Evolutionary conservation across 2,329 filamentous ascomycete species (phyloP).

Genomic region (Penicillium paneum): DNA sequence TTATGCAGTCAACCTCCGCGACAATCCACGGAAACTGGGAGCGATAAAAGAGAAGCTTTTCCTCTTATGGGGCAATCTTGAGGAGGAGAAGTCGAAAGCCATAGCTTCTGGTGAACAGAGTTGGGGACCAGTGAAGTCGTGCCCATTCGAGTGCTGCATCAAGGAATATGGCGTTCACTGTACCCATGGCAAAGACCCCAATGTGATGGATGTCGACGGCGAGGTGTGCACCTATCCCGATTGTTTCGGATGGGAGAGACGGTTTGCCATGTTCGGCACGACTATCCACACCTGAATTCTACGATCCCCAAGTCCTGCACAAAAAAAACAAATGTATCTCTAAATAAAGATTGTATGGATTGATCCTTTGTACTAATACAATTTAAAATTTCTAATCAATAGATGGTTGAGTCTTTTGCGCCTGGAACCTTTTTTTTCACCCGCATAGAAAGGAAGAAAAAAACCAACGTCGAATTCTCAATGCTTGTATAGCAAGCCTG

Average conservation of each 20-base stretch:
- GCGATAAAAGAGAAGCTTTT: slow-evolving; percentile 68
- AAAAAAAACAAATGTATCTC: neutral
- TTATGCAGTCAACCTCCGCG: slow-evolving; percentile 56
- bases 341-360: neutral
- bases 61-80: slow-evolving; percentile 79
- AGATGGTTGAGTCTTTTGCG: slow-evolving; percentile 1
- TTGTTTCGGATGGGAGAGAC: slow-evolving; percentile 56
- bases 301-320: neutral
- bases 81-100: slow-evolving; percentile 60
- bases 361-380: slow-evolving; percentile 12
- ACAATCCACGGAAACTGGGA: slow-evolving; percentile 49
- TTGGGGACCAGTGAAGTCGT: slow-evolving; percentile 41
- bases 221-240: slow-evolving; percentile 40
- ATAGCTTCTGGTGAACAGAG: slow-evolving; percentile 17
- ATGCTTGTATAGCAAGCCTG: slow-evolving; percentile 1
- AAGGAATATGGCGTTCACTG: slow-evolving; percentile 63
- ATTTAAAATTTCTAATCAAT: slow-evolving; percentile 4
- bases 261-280: slow-evolving; percentile 65
- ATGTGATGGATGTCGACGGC: slow-evolving; percentile 37
- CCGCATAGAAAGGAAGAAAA: neutral
- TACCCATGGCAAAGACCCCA: slow-evolving; percentile 35
- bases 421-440: slow-evolving; percentile 1
- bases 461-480: neutral
- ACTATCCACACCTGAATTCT: slow-evolving; percentile 45
- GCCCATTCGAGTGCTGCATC: slow-evolving; percentile 67